Percentiles rank a stretch among this genome's conserved stretches.
phyloP scores from a whole-genome alignment of 805 yeast genomes.

The Torulaspora franciscae region DNA sequence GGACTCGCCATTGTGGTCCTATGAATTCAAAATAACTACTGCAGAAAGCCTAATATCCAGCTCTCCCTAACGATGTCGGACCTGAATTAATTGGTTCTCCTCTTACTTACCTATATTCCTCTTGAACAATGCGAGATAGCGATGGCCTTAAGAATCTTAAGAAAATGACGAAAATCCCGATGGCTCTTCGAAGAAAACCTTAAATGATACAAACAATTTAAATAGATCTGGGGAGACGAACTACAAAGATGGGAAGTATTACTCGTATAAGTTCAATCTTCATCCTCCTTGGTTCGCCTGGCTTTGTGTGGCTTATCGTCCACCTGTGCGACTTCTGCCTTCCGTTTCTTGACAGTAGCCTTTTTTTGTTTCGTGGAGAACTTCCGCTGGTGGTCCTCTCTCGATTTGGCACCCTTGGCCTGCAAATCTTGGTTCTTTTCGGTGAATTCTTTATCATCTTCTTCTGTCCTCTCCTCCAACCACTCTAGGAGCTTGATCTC shows the following conservation, averaged over 20 bases:
- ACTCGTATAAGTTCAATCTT: neutral
- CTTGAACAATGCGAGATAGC: too few relatives aligned
- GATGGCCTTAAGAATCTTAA: too few relatives aligned
- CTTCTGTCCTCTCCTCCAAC: conserved; percentile 42
- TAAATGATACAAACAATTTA: too few relatives aligned
- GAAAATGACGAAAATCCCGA: too few relatives aligned
- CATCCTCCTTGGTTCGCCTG: conserved; percentile 15
- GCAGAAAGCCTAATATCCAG: too few relatives aligned
- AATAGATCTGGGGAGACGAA: too few relatives aligned
- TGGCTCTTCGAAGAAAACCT: too few relatives aligned
- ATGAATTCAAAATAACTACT: too few relatives aligned
- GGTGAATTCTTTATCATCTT: conserved; percentile 52
- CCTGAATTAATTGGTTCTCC: too few relatives aligned
- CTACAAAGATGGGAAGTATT: too few relatives aligned
- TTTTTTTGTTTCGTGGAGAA: conserved; percentile 51
- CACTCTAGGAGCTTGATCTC: conserved; percentile 82
- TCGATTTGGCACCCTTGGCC: conserved; percentile 58
- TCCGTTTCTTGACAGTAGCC: conserved; percentile 21
- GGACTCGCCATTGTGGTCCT: conserved; percentile 7
- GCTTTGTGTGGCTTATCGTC: conserved; percentile 23
- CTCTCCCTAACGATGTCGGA: too few relatives aligned
- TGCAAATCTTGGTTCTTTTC: conserved; percentile 48
- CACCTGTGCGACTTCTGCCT: conserved; percentile 6
- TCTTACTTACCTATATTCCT: too few relatives aligned
- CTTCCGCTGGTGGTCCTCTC: conserved; percentile 64